These are phyloP conservation scores for Raffaelea albimanens DNA, from an alignment of 2,329 filamentous ascomycete genomes.

Conservation along the genomic window DNA sequence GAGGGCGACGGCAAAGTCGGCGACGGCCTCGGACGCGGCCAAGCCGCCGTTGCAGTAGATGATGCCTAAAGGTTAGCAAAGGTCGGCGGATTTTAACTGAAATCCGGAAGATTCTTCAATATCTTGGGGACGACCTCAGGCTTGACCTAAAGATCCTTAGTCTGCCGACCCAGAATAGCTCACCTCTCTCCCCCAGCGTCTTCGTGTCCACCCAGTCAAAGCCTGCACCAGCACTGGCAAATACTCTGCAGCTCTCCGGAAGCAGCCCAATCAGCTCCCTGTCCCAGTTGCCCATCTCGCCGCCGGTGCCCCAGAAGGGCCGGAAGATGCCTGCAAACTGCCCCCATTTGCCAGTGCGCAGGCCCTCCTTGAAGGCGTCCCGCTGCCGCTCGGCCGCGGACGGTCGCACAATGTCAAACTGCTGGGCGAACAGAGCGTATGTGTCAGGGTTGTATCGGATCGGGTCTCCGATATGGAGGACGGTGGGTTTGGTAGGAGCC, in stretches of 20 bases:
- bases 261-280: conserved; percentile 28
- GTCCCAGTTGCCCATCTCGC: conserved; percentile 17
- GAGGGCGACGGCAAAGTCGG: conserved; percentile 60
- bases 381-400: conserved; percentile 37
- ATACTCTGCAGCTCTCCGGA: conserved; percentile 48
- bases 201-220: conserved; percentile 59
- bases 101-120: too few relatives aligned
- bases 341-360: conserved; percentile 44
- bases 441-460: conserved; percentile 39
- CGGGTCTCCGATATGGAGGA: conserved; percentile 67
- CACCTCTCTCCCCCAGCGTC: conserved; percentile 48
- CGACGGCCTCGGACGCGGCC: conserved; percentile 62
- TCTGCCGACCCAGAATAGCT: too few relatives aligned
- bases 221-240: conserved; percentile 54
- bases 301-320: conserved; percentile 14
- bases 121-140: too few relatives aligned
- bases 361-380: conserved; percentile 37
- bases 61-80: conserved; percentile 32
- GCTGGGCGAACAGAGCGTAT: conserved; percentile 30
- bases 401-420: conserved; percentile 38
- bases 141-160: too few relatives aligned
- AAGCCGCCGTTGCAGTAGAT: conserved; percentile 66
- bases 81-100: too few relatives aligned
- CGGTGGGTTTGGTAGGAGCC: conserved; percentile 23
- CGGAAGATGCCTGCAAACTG: conserved; percentile 35